Evolutionary conservation across 2,329 filamentous ascomycete species (phyloP), one percentile per base, ranked within the genome.

Genomic region (Arthrobotrys pseudoclavata): DNA sequence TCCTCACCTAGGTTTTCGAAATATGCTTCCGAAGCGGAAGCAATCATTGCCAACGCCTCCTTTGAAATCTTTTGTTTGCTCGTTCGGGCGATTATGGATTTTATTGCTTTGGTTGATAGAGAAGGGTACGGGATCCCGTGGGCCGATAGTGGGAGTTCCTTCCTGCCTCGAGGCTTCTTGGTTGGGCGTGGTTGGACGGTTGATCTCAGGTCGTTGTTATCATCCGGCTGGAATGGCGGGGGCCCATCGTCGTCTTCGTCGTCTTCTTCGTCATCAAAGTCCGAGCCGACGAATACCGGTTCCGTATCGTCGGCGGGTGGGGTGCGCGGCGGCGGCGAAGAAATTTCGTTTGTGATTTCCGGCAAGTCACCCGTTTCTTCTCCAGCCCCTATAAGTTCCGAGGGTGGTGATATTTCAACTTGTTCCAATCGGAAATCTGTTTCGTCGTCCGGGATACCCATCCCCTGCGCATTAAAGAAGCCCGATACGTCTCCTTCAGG

Each of bases 1-100:
- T 97, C 93, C 76, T 94, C 91, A 57, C 92, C 90, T 1, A 92
- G 86, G 83, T 97, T 94, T 84, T 96, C 93, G 83, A 97, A 97
- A 83, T 94, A 97, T 91, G 93, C 96, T 79, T 96, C 92, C 1
- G 92, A 92, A 0, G 93, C 92, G 82, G 93, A 91, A 81, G 91
- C 90, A 67, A 97, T 89, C 3, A 91, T 91, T 31, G 88, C 87
- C 42, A 97, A 85, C 1, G 92, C 90, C 63, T 96, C 92, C 53
- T 91, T 89, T 71, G 87, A 89, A 1, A 93, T 84, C 79, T 89
- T 87, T 18, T 57, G 53, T 20, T 74, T 74, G 60, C 80, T 79
- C 4, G 80, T 79, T 37, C 80, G 76, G 26, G 75, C 76, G 31
- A 85, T 85, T 63, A 87, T 82, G 63, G 86, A 86, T 84, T 94